Base-by-base conservation (phyloP, 768 basidiomycete species). In the Xerocomellus amylosporus region DNA sequence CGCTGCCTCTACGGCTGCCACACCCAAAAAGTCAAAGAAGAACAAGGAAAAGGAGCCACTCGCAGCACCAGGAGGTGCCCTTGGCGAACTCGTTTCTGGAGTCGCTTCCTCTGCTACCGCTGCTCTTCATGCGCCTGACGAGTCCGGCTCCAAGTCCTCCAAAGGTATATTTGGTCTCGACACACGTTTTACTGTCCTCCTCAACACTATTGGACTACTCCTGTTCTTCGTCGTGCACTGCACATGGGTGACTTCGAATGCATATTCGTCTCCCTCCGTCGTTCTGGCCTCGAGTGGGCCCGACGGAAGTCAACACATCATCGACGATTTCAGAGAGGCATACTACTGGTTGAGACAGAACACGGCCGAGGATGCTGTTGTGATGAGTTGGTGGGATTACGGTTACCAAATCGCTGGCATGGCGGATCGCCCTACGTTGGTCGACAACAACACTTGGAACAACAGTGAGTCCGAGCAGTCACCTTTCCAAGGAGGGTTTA, bases 381-480 rank as follows among this genome's bases (percentile, higher is more conserved):
- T 98, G 24, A 95, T 96, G 93, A 92, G 89, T 56, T 99, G 97
- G 97, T 98, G 97, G 97, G 97, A 98, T 75, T 99, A 98, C 62
- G 97, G 96, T 28, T 98, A 99, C 70, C 96, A 98, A 73, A 98
- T 98, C 66, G 97, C 97, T 38, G 97, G 97, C 38, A 97, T 98
- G 91, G 95, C 97, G 22, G 94, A 98, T 74, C 78, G 96, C 42
- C 87, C 93, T 14, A 98, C 96, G 1, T 74, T 98, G 61, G 96
- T 98, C 19, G 96, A 99, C 73, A 98, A 99, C 75, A 98, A 98
- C 69, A 99, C 97, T 1, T 98, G 97, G 97, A 98, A 99, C 73
- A 98, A 98, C 75, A 99, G 94, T 90, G 65, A 66, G 90, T 79
- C 13, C 3, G 26, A 38, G 2, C 33, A n/a, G 9, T 46, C 49